Evolutionary conservation across 495 filamentous ascomycete genomes (phyloP), one percentile per base, ranked within the genome.

Genomic region (Annulohypoxylon stygium): DNA sequence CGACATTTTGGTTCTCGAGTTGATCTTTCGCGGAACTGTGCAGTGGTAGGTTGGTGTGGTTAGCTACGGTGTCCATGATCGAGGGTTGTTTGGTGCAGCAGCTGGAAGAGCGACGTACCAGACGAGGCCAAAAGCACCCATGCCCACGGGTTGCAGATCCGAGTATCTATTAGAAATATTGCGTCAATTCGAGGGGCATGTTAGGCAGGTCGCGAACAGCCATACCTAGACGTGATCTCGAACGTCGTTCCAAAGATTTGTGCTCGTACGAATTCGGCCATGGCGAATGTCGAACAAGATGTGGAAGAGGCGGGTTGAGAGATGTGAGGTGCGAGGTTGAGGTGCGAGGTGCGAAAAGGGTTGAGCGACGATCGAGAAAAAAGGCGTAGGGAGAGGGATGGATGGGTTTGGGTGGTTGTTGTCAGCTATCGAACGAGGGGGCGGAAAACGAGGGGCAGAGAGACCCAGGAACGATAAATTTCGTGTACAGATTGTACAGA

Each of bases 161-260:
- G 97, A 95, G 81, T 99, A 98, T 83, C 95, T 97, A 75, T 73
- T 39, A 14, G 67, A 33, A 41, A 12, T 16, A 69, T 61, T 78
- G 60, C 53, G 69, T 81, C 61, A 76, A 69, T 71, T 47, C 37
- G 33, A 34, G 58, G 14, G 43, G 20, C 73, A 30, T 51, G 48
- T 23, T 57, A 50, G 60, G 43, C 57, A n/a, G 75, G 66, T 65
- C 67, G 62, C 25, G 12, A 55, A 62, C 39, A 37, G 66, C 39
- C 51, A 75, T 88, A 97, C 95, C 96, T 91, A 86, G 95, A 98
- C 70, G 96, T 99, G 84, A 99, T 99, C 88, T 99, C 96, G 78
- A 99, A 99, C 71, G 96, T 98, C 59, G 97, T 98, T 81, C 96
- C 97, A 80, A 99, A 99, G 81, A 99, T 98, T 90, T 97, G 94